phyloP scores from a whole-genome alignment of 148 eudicot genomes.

The Rhododendron henanense region DNA sequence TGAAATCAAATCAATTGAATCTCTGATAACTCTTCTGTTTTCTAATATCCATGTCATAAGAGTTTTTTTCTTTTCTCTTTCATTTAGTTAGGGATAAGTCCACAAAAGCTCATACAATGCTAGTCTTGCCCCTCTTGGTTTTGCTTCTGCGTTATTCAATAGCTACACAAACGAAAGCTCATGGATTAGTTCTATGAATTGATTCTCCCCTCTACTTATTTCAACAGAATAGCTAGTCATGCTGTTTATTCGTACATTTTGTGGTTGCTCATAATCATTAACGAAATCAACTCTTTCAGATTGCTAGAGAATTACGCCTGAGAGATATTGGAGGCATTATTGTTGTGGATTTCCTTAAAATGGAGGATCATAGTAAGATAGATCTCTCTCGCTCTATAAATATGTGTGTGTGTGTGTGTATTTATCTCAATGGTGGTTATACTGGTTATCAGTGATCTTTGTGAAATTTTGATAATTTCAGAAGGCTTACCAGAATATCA shows the following conservation, averaged over 20 bases:
- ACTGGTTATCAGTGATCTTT: background rate
- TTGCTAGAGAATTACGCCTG: conserved; percentile 91
- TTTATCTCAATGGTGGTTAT: background rate
- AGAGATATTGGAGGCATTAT: conserved; percentile 98
- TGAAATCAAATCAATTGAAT: background rate
- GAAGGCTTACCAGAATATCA: background rate
- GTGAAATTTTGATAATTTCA: background rate
- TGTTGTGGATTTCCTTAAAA: conserved; percentile 92
- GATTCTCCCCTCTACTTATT: background rate
- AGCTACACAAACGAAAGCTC: background rate
- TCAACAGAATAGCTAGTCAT: background rate
- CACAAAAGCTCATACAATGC: background rate
- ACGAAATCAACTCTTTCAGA: conserved; percentile 39
- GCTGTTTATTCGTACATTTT: background rate
- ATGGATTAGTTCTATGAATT: background rate
- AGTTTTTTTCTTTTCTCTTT: background rate
- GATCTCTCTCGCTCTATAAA: conserved; percentile 7
- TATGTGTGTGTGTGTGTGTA: background rate
- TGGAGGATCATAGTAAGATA: conserved; percentile 73
- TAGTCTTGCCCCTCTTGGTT: background rate
- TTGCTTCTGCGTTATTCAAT: background rate
- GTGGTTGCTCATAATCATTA: background rate
- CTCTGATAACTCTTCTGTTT: background rate
- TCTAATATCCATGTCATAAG: background rate
- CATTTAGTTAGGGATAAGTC: background rate